Base-by-base conservation (phyloP, 2,329 filamentous ascomycete species). In the Beauveria caledonica region DNA sequence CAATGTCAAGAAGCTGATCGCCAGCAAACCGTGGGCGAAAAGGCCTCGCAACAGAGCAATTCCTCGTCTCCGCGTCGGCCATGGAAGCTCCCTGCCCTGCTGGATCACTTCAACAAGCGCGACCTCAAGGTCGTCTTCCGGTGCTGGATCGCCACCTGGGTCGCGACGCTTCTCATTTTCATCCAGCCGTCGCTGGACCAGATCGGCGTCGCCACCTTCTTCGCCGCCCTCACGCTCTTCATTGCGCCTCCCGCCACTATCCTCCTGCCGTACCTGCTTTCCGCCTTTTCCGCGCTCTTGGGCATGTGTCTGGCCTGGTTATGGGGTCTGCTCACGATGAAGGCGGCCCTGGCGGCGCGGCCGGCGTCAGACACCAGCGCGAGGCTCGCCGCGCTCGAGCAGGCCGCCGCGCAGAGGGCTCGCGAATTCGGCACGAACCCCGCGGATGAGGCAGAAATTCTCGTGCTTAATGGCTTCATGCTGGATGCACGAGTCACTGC, bases 321-420 rank as follows among this genome's bases (percentile, higher is more conserved):
- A 9, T 81, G 78, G 78, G 79, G 78, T 4, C 68, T 78, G 3
- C 67, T 80, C 49, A 69, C 72, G 0, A 80, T 79, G 77, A 78
- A 80, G 63, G 77, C 77, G 2, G 79, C 78, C 1, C 62, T 74
- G 6, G 76, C 77, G 1, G 72, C 74, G 3, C 68, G 78, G 13
- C 71, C 78, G 1, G 70, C 68, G 3, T 65, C 70, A 0, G 72
- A 75, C 5, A 76, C 73, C 0, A 69, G 74, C 53, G 68, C 70
- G 0, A 64, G 62, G 49, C 59, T 76, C 3, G 65, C 66, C 7
- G 66, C 69, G 0, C 65, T 80, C n/a, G 69, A 72, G 46, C 64
- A 70, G 23, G 65, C 70, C 27, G 76, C 74, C 1, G 74, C 67
- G 17, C 60, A 68, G 7, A 68, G 68, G 3, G 74, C 74, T 0